phyloP scores from a whole-genome alignment of 345 rosid genomes.

The Theobroma cacao region DNA sequence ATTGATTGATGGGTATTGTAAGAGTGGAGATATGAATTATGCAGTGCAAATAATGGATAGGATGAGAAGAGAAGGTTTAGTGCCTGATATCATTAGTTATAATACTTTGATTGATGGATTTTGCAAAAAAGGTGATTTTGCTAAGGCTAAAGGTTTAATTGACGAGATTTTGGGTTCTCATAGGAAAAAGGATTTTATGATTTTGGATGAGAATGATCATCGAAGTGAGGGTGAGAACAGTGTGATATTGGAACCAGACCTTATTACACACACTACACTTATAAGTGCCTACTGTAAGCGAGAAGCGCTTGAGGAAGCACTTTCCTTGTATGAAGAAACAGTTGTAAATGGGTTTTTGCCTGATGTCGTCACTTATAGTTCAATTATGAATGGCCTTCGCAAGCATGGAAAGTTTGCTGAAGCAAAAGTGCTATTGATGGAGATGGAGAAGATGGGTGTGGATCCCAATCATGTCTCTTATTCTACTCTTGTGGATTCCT shows the following conservation, averaged over 20 bases:
- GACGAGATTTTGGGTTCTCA: conserved; percentile 41
- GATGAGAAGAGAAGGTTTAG: conserved; percentile 45
- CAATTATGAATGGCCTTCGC: conserved; percentile 70
- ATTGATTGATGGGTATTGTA: conserved; percentile 54
- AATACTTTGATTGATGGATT: conserved; percentile 61
- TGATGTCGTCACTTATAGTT: conserved; percentile 76
- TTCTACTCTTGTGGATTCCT: conserved; percentile 64
- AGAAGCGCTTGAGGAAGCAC: conserved; percentile 59
- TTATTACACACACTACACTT: conserved; percentile 66
- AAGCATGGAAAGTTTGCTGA: conserved; percentile 54
- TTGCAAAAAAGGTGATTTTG: conserved; percentile 59
- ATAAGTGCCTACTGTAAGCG: conserved; percentile 59
- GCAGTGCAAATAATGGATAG: conserved; percentile 42
- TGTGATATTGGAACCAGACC: conserved; percentile 41
- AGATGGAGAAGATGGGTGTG: conserved; percentile 67
- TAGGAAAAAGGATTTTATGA: conserved; percentile 7
- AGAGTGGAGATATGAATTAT: conserved; percentile 33
- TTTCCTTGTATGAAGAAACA: conserved; percentile 55
- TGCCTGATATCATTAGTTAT: conserved; percentile 54
- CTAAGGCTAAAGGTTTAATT: conserved; percentile 48
- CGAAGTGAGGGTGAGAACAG: neutral
- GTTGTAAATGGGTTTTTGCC: conserved; percentile 55
- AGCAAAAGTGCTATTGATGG: conserved; percentile 55
- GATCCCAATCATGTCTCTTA: conserved; percentile 69
- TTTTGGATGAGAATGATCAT: neutral